Conservation (phyloP, 495 filamentous ascomycete genomes). For the Usnea hakonensis region DNA sequence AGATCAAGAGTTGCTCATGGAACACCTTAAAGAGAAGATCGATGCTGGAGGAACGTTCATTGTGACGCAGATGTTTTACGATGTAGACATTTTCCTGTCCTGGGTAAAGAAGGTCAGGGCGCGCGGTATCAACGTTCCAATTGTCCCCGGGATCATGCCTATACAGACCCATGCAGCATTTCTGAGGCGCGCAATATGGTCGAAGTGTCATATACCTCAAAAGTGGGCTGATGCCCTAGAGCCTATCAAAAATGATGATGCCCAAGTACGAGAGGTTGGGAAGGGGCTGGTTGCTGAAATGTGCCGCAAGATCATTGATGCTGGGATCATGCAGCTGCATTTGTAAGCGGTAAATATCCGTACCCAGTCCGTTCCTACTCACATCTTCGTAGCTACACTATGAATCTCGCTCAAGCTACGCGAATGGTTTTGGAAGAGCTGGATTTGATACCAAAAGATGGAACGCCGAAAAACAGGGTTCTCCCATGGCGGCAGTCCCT, state of each 20-base stretch:
- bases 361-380: not conserved
- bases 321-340: slow-evolving; percentile 82
- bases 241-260: slow-evolving; percentile 94
- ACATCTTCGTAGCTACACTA: slow-evolving; percentile 63
- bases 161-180: slow-evolving; percentile 94
- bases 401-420: slow-evolving; percentile 95
- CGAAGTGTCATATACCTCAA: slow-evolving; percentile 71
- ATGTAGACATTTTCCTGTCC: slow-evolving; percentile 83
- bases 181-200: slow-evolving; percentile 80
- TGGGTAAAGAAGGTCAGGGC: slow-evolving; percentile 84
- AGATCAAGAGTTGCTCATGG: slow-evolving; percentile 73
- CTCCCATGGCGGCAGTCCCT: slow-evolving; percentile 95
- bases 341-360: slow-evolving; percentile 49
- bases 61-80: slow-evolving; percentile 99
- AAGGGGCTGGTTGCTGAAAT: slow-evolving; percentile 85
- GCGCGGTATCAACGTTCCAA: slow-evolving; percentile 78
- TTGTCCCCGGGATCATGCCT: slow-evolving; percentile 98
- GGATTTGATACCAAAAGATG: slow-evolving; percentile 58
- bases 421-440: slow-evolving; percentile 90
- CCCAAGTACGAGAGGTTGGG: slow-evolving; percentile 82
- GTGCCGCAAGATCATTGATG: slow-evolving; percentile 73
- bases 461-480: slow-evolving; percentile 68
- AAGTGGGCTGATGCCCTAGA: slow-evolving; percentile 76
- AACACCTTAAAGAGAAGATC: slow-evolving; percentile 95
- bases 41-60: slow-evolving; percentile 91